Evolutionary conservation across 352 stramenopile genomes (phyloP), one percentile per base, ranked within the genome.

Genomic region (Globisporangium acanthophoron): DNA sequence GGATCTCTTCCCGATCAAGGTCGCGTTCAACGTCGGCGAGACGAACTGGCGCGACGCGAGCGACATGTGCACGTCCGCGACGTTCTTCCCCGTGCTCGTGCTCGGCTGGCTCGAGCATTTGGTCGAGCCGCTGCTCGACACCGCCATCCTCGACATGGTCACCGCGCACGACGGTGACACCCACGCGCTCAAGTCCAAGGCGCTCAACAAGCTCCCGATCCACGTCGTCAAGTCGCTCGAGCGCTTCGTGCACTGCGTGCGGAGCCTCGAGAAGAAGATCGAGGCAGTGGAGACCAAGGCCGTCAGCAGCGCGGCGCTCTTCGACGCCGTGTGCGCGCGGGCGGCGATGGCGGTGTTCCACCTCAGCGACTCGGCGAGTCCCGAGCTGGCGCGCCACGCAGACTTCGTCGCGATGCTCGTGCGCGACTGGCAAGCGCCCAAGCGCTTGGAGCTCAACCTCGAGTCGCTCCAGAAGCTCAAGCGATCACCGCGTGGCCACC

Each of bases 31-130:
- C n/a, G 65, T 78, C 6, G 84, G 81, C 8, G 79, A 90, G 40
- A 80, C 71, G 61, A 88, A 87, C 37, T 92, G 84, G 78, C 50
- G 56, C 20, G 61, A 78, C 11, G 78, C 73, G 3, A 60, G 68
- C 15, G 59, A 58, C 2, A 29, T 71, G 41, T 79, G 75, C 48
- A 18, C 52, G 3, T 46, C 20, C 20, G 59, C 47, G 6, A 54
- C 58, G 0, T 69, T 70, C 51, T 64, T 73, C 37, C 62, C 73
- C 6, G 68, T 76, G n/a, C 66, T 94, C 21, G 58, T 94, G 29
- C 67, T 94, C 4, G 82, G 91, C 46, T 94, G 85, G 85, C 69
- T 94, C 6, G 85, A 94, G 49, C 80, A 94, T 47, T 70, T 94
- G 31, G 57, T 61, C 3, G 76, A 86, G 20, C 80, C 80, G 1